Evolutionary conservation across 2,329 filamentous ascomycete genomes (phyloP).

Genomic region (Colletotrichum paranaense): DNA sequence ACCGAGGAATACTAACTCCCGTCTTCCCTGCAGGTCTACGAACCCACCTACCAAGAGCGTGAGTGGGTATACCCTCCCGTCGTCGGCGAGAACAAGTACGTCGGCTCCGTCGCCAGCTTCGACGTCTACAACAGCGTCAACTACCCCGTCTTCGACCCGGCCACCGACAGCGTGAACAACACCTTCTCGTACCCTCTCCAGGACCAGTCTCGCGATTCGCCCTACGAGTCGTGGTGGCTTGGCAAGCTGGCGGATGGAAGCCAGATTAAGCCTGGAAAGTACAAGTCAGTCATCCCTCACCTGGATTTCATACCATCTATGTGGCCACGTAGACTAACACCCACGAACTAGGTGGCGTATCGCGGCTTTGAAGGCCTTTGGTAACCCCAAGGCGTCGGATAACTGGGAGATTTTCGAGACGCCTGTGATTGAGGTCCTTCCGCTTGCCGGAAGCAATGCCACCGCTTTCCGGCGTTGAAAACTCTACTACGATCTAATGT

Average conservation of each 20-base stretch:
- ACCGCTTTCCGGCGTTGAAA: neutral
- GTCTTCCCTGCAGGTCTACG: slow-evolving; percentile 46
- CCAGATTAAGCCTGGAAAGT: slow-evolving; percentile 52
- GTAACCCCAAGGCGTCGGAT: slow-evolving; percentile 51
- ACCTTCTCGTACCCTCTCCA: slow-evolving; percentile 51
- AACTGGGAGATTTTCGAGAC: slow-evolving; percentile 54
- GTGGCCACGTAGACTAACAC: neutral
- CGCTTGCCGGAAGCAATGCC: neutral
- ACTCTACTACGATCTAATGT: neutral
- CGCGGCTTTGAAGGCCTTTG: slow-evolving; percentile 53
- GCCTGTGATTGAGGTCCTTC: slow-evolving; percentile 46
- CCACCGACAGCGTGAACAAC: slow-evolving; percentile 48
- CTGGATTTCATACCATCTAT: too few species aligned
- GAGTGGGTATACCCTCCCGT: slow-evolving; percentile 56
- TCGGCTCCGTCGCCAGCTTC: slow-evolving; percentile 54
- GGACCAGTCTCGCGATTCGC: slow-evolving; percentile 47
- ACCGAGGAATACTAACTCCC: neutral
- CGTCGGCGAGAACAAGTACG: slow-evolving; percentile 49
- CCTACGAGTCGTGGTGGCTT: slow-evolving; percentile 53
- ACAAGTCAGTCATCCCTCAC: slow-evolving; percentile 44
- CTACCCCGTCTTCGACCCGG: slow-evolving; percentile 45
- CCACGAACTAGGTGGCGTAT: slow-evolving; percentile 46
- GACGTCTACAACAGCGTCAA: slow-evolving; percentile 27
- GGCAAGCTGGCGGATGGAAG: slow-evolving; percentile 55
- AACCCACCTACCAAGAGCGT: slow-evolving; percentile 49